Evolutionary conservation across 2,329 filamentous ascomycete genomes (phyloP), one percentile per base, ranked within the genome.

Genomic region (Aspergillus spinulosporus): DNA sequence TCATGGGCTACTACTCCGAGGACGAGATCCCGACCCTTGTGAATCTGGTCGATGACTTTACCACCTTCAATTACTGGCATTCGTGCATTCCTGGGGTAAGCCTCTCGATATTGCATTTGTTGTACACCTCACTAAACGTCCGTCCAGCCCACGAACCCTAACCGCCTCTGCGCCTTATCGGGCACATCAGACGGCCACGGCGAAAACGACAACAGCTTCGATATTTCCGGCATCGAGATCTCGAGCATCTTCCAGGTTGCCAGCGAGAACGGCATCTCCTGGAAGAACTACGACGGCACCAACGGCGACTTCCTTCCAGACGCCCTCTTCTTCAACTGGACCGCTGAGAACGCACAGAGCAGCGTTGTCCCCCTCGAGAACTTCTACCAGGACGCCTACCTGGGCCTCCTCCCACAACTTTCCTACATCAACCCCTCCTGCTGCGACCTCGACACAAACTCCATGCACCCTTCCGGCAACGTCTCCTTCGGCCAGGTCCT

Each of bases 1-100:
- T 77, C 47, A 70, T 78, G 62, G 72, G 75, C 67, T 78, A 78
- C 59, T 78, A 78, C 60, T 72, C 73, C 2, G 73, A 76, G 58
- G 67, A 69, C 1, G 68, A 78, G 63, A 69, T 78, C 2, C 76
- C 75, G 0, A 71, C 77, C 47, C 67, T 79, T 47, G 74, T 71
- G 14, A 54, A 66, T 7, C 59, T 79, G 58, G 68, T 70, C 32
- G 67, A 78, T 52, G 73, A 78, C 59, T 78, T 71, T 54, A 62
- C 70, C 9, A 74, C 72, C 11, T 78, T 78, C 53, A 77, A 78
- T 68, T 68, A 75, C 65, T 78, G 76, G 76, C 71, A 75, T 64
- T 76, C 74, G 36, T 72, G 72, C 52, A 62, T 76, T 21, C 73
- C 74, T 2, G 76, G 76, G 4, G 74, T 76, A 66, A 65, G 73